A percentile compares a stretch with the other conserved stretches of the same genome.
These are phyloP conservation scores for Heliocybe sulcata DNA, from an alignment of 1,284 basidiomycete species.

Conservation along the genomic window DNA sequence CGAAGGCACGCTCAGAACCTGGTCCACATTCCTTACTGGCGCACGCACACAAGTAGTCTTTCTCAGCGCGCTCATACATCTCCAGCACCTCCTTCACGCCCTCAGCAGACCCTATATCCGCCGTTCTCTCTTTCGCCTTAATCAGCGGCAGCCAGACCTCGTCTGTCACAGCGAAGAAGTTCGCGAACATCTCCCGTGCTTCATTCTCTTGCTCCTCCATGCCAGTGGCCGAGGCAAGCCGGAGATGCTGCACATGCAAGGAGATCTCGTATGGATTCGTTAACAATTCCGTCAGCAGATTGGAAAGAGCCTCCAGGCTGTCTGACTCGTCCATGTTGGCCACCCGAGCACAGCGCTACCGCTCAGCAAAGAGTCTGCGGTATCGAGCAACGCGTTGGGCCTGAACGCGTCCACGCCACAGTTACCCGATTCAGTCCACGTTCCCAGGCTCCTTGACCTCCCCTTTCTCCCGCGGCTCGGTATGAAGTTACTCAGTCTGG, in stretches of 20 bases:
- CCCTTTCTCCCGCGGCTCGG: no score
- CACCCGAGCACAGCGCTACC: background rate
- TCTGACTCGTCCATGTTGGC: constrained; percentile 26
- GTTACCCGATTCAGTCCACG: no score
- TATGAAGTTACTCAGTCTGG: no score
- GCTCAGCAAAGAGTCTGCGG: background rate
- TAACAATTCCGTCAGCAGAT: constrained; percentile 48
- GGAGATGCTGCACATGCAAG: constrained; percentile 59
- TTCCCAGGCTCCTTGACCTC: no score
- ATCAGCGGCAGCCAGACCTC: constrained; percentile 63
- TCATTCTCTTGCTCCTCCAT: constrained; percentile 48
- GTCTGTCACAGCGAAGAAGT: constrained; percentile 56
- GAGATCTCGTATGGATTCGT: constrained; percentile 52
- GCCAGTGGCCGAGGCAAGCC: constrained; percentile 44
- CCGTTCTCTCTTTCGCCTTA: constrained; percentile 38
- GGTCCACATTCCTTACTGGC: constrained; percentile 6
- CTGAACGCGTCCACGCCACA: no score
- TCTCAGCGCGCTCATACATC: constrained; percentile 65
- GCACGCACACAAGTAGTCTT: constrained; percentile 75
- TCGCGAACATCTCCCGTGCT: constrained; percentile 62
- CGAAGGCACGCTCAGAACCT: constrained; percentile 11
- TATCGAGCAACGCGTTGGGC: no score
- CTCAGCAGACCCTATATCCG: constrained; percentile 40
- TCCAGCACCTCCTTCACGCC: constrained; percentile 51
- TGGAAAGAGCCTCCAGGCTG: constrained; percentile 51